These are phyloP conservation scores for Cladophialophora exuberans DNA, from an alignment of 2,329 filamentous ascomycete species.

Conservation along the genomic window DNA sequence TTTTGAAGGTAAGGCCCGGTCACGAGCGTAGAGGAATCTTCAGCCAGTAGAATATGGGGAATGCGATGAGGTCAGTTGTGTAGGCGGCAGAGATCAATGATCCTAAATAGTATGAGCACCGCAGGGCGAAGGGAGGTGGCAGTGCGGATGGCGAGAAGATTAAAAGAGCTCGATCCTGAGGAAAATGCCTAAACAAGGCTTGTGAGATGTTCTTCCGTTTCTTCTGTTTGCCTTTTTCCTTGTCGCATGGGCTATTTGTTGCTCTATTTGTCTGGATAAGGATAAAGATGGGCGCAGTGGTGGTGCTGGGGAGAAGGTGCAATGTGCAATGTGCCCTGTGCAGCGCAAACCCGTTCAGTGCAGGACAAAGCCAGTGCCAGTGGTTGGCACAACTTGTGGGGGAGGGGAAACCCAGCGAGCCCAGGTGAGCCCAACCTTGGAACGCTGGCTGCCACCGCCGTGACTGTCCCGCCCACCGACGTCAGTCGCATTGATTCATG, in stretches of 20 bases:
- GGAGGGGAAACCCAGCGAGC: background rate
- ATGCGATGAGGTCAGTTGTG: constrained; percentile 5
- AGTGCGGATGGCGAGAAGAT: too few species aligned
- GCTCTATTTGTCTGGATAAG: constrained; percentile 3
- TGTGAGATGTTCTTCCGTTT: background rate
- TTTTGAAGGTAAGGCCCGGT: background rate
- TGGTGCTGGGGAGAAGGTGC: background rate
- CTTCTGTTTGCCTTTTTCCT: background rate
- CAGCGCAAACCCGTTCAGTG: too few species aligned
- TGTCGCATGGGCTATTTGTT: too few species aligned
- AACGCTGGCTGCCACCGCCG: background rate
- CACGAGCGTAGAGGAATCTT: background rate
- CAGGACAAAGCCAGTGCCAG: too few species aligned
- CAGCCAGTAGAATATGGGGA: background rate
- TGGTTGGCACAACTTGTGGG: background rate
- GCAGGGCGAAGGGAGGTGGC: constrained; percentile 1
- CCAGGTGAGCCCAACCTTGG: background rate
- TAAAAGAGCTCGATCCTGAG: too few species aligned
- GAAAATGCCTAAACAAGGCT: background rate
- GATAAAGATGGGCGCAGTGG: constrained; percentile 1
- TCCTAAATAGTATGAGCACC: too few species aligned
- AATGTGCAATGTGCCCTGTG: background rate
- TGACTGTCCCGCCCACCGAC: background rate
- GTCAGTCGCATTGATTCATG: too few species aligned
- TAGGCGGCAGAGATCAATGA: too few species aligned